Evolutionary conservation across 169 alveolate genomes (phyloP), one percentile per base, ranked within the genome.

Genomic region (Plasmodium falciparum): DNA sequence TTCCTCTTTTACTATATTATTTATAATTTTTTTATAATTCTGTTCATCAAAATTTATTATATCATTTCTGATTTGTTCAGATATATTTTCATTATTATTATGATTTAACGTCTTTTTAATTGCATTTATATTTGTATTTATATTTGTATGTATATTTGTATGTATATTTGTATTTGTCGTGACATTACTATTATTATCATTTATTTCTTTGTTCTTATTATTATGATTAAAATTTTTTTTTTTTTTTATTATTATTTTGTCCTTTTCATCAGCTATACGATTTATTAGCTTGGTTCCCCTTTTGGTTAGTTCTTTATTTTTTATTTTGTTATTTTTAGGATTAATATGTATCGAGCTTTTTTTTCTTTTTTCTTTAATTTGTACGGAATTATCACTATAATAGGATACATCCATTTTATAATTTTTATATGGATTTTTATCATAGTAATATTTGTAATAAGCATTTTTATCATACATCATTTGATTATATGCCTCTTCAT

Each of bases 21-120:
- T 86, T 71, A 86, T 72, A 26, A 86, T 26, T 12, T 72, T 86
- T 39, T 86, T 86, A 56, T 86, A 86, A n/a, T 72, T 73, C 11
- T 47, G 61, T 50, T 86, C 92, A 66, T 86, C 75, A 12, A 86
- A 86, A 70, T 86, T 70, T 86, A 71, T 17, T 5, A 86, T 62
- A 66, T 86, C 92, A 20, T 73, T 63, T 29, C 67, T 24, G 20
- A 86, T 86, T 67, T 86, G 61, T 1, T 70, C 24, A 45, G 65
- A 43, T 20, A 85, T 43, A 33, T 2, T 59, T 22, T 45, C 3
- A 8, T 5, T 33, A 12, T 50, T n/a, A 24, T 61, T 50, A 39
- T 56, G n/a, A 5, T 13, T 43, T 9, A 59, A n/a, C 22, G 2
- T 29, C 2, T 2, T 70, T 6, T 26, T 56, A 24, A 54, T 66